Evolutionary conservation across 2,329 filamentous ascomycete genomes (phyloP), one percentile per base, ranked within the genome.

Genomic region (Albifimbria verrucaria): DNA sequence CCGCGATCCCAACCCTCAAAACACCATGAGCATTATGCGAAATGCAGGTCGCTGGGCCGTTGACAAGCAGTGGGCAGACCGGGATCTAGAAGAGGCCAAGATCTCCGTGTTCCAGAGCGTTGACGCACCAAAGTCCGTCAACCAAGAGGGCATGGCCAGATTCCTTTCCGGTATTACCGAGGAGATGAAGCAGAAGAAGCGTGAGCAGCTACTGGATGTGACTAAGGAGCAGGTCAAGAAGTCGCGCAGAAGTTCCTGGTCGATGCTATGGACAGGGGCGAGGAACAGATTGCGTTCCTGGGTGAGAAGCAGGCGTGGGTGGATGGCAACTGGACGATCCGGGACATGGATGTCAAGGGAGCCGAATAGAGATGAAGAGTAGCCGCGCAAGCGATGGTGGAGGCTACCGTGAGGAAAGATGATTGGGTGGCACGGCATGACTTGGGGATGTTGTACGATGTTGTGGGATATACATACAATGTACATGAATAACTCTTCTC

Each of bases 11-110:
- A 97, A 97, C 67, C 93, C 94, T 0, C 79, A 87, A 57, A 97
- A 96, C 71, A 93, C 91, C 0, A 76, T 97, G 59, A 83, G 82
- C 52, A 89, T 97, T 55, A 96, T 97, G 85, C 78, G 81, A 26
- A 87, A 88, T 52, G 89, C 91, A 1, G 94, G 93, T 1, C 76
- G 80, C 22, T 97, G 92, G 85, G 94, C 92, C 0, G 79, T 85
- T 11, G 87, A 96, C 60, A 88, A 88, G 63, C 71, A 85, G 52
- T 97, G 92, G 92, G 86, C 85, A 1, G 85, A 88, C 22, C 85
- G 87, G 36, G 92, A 99, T 66, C 78, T 99, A 2, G 93, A 97
- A 65, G 94, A 99, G 70, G 94, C 94, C 57, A 99, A 99, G 74
- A 83, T 99, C 39, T 91, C 89, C 24, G 88, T 96, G 12, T 99